Conservation (phyloP, 2,329 filamentous ascomycete species). For the Zymoseptoria tritici region DNA sequence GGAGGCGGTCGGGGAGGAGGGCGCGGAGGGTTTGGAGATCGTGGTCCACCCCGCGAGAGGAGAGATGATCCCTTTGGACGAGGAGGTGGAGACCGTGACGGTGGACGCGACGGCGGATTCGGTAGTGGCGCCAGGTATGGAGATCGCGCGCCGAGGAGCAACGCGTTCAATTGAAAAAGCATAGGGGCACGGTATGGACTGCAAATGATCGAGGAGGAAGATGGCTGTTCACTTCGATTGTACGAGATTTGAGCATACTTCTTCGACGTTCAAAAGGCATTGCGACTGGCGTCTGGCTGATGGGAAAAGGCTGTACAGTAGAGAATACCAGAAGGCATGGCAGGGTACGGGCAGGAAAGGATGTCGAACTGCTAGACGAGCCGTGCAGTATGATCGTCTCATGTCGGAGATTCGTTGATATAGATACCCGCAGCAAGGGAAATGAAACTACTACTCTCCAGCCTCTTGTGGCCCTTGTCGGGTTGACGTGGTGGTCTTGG, state of each 20-base stretch:
- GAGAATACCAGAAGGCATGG: neutral
- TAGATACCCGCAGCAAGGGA: neutral
- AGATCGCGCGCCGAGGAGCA: neutral
- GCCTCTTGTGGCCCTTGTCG: neutral
- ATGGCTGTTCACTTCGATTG: neutral
- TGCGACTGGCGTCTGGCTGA: neutral
- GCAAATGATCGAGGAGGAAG: neutral
- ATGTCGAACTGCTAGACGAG: neutral
- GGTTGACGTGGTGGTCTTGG: neutral
- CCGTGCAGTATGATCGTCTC: neutral
- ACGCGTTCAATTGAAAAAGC: neutral
- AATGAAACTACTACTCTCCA: neutral
- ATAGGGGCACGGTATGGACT: neutral
- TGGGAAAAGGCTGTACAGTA: neutral
- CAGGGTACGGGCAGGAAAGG: neutral
- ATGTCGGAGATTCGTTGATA: neutral
- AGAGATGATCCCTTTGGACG: constrained; percentile 5
- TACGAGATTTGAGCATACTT: neutral
- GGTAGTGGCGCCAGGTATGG: constrained; percentile 1
- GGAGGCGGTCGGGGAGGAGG: constrained; percentile 14
- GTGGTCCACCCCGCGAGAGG: neutral
- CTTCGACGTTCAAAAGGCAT: neutral
- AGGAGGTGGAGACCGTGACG: neutral
- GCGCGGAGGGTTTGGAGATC: constrained; percentile 3
- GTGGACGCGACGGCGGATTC: constrained; percentile 7